Base-by-base conservation (phyloP, 1,284 basidiomycete genomes). In the Abortiporus biennis region DNA sequence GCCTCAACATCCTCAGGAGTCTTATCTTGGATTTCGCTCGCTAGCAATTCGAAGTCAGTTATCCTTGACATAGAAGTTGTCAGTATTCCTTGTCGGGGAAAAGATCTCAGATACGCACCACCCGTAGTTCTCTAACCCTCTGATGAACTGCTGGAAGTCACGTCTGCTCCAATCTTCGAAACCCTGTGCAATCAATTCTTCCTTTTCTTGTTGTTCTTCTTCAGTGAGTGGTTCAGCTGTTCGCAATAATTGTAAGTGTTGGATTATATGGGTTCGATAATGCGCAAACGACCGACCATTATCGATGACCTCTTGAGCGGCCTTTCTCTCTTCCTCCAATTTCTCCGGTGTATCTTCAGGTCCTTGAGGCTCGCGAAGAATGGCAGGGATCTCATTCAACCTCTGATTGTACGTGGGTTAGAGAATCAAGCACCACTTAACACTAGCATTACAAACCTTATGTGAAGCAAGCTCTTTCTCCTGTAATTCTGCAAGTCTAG, bases 131-230 rank as follows among this genome's bases (percentile, higher is more conserved):
- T 97, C 95, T 35, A 92, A 68, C 0, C 83, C 92, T 40, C 80
- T 76, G 37, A 97, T 76, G 56, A 98, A 92, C 53, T 87, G 85
- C 56, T 95, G 92, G 72, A 92, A 98, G 59, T 98, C 93, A 34
- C 92, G 78, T 49, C 90, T 75, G 58, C 85, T 91, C 94, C 94
- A 96, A 52, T 86, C 82, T 24, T 81, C 78, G 66, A 96, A 96
- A 12, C 93, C 92, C 44, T 85, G 71, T 23, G 72, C 72, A n/a
- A 84, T 77, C 25, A 88, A 78, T 35, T 73, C 73, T 37, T 93
- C 90, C 64, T 95, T 95, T 57, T 80, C 71, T 4, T 76, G 76
- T 47, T 77, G 66, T 57, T 97, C 93, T 43, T 91, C 86, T 51
- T 95, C 91, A 0, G 81, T 92, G 36, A 97, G 68, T 1, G 89